Conservation (phyloP, 257 asterid species). For the Scutellaria minor region DNA sequence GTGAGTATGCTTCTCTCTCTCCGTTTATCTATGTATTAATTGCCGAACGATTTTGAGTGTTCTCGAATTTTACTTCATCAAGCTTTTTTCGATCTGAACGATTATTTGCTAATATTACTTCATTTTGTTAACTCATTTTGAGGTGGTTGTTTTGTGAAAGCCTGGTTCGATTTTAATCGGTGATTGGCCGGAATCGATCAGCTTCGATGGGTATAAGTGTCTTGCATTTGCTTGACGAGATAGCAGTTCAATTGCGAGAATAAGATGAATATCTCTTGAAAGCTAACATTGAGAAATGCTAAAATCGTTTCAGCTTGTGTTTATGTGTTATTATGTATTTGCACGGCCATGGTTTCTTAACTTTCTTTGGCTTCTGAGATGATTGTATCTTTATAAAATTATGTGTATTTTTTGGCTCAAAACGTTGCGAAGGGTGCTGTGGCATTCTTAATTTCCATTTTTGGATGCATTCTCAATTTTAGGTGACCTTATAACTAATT, state of each 20-base stretch:
- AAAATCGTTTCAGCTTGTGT: slow-evolving; percentile 13
- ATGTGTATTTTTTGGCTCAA: slow-evolving; percentile 21
- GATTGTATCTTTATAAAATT: background rate
- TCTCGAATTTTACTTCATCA: slow-evolving; percentile 21
- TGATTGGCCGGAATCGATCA: slow-evolving; percentile 22
- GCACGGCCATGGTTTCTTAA: slow-evolving; percentile 6
- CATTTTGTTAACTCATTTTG: slow-evolving; percentile 11
- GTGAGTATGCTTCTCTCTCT: slow-evolving; percentile 25
- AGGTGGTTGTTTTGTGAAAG: background rate
- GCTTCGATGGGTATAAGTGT: slow-evolving; percentile 23
- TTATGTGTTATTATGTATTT: slow-evolving; percentile 3
- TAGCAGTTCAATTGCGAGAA: slow-evolving; percentile 20
- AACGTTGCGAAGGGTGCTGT: slow-evolving; percentile 9
- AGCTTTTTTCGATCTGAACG: slow-evolving; percentile 33
- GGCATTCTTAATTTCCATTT: background rate
- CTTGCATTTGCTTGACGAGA: background rate
- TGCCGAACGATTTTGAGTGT: slow-evolving; percentile 17
- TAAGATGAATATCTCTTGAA: background rate
- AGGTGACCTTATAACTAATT: slow-evolving; percentile 6
- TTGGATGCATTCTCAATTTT: background rate
- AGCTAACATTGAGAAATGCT: slow-evolving; percentile 1
- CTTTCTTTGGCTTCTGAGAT: slow-evolving; percentile 14
- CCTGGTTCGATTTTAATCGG: slow-evolving; percentile 12
- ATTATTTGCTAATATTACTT: slow-evolving; percentile 17
- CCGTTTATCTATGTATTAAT: slow-evolving; percentile 6